phyloP scores from a whole-genome alignment of 1,139 yeast genomes.

The Geotrichum aggregatum region DNA sequence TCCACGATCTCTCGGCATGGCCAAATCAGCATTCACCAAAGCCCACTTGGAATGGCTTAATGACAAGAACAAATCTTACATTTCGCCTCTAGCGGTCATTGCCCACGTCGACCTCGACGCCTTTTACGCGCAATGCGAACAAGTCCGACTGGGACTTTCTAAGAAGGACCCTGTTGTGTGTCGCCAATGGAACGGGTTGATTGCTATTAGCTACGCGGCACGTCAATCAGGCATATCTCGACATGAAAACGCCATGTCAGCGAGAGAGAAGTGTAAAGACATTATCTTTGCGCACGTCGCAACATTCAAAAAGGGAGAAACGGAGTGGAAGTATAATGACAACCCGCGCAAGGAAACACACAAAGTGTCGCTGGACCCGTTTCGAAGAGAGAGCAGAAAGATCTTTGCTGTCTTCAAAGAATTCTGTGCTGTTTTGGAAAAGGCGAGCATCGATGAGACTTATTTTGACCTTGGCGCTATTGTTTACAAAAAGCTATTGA shows the following conservation, averaged over 20 bases:
- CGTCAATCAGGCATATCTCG: constrained; percentile 75
- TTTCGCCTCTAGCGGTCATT: constrained; percentile 71
- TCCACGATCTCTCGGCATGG: too few relatives aligned
- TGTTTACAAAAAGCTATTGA: constrained; percentile 40
- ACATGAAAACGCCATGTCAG: constrained; percentile 67
- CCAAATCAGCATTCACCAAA: constrained; percentile 23
- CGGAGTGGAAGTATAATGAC: constrained; percentile 70
- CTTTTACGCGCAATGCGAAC: constrained; percentile 92
- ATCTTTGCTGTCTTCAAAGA: constrained; percentile 58
- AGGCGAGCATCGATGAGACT: constrained; percentile 94
- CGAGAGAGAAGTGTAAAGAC: constrained; percentile 68
- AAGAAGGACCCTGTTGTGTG: constrained; percentile 83
- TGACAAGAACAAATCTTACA: constrained; percentile 26
- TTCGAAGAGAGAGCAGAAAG: constrained; percentile 79
- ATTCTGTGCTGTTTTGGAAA: constrained; percentile 53
- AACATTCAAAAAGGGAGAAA: constrained; percentile 81
- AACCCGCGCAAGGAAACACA: constrained; percentile 45
- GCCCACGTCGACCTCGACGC: constrained; percentile 91
- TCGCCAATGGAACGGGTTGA: constrained; percentile 85
- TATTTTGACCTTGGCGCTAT: constrained; percentile 73
- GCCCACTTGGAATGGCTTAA: constrained; percentile 28
- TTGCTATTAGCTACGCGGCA: constrained; percentile 81
- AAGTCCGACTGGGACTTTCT: constrained; percentile 60
- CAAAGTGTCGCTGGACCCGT: constrained; percentile 88
- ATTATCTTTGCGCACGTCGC: constrained; percentile 87